phyloP scores from a whole-genome alignment of 148 eudicot species.

The Cornus kousa region DNA sequence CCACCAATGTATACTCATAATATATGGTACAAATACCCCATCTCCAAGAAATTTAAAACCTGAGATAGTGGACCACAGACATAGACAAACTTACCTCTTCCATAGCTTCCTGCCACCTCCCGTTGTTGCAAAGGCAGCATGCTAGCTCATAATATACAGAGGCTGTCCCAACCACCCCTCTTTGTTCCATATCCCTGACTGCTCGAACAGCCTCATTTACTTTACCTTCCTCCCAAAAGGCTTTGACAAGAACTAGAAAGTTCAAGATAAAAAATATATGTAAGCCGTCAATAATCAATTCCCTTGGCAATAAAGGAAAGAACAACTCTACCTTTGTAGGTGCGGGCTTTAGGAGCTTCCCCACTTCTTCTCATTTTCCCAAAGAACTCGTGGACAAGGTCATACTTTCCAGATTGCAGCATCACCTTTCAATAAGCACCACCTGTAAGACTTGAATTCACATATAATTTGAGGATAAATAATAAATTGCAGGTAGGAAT shows the following conservation, averaged over 20 bases:
- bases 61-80: neutral
- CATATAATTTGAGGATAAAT: slow-evolving; percentile 5
- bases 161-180: slow-evolving; percentile 74
- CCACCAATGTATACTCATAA: neutral
- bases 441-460: slow-evolving; percentile 29
- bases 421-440: slow-evolving; percentile 64
- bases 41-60: slow-evolving; percentile 8
- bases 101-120: slow-evolving; percentile 84
- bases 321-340: slow-evolving; percentile 62
- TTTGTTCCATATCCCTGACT: slow-evolving; percentile 87
- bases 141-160: slow-evolving; percentile 91
- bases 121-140: slow-evolving; percentile 85
- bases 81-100: slow-evolving; percentile 52
- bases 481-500: neutral
- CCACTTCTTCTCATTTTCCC: slow-evolving; percentile 73
- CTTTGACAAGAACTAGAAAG: slow-evolving; percentile 71
- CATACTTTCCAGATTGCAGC: slow-evolving; percentile 75
- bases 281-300: slow-evolving; percentile 8
- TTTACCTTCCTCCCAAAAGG: slow-evolving; percentile 80
- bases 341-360: slow-evolving; percentile 75
- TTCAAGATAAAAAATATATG: slow-evolving; percentile 10
- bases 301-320: neutral
- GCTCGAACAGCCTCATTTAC: slow-evolving; percentile 70
- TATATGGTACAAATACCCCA: neutral
- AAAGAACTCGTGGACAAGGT: slow-evolving; percentile 71